phyloP scores from a whole-genome alignment of 208 protist genomes.

The Crithidia thermophila region DNA sequence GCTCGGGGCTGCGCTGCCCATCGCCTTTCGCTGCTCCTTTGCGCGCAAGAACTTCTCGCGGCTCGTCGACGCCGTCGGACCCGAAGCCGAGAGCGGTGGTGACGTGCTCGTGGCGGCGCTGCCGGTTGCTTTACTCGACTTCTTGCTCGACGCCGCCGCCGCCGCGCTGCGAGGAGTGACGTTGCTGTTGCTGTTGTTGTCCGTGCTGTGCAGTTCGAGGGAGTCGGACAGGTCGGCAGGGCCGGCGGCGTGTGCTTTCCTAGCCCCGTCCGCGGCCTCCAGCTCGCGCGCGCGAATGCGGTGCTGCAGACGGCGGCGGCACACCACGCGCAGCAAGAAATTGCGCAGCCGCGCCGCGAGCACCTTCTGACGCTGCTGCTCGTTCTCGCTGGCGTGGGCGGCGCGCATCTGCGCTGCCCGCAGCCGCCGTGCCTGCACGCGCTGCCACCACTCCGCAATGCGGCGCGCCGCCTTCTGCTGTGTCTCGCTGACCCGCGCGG shows the following conservation, averaged over 20 bases:
- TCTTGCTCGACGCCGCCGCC: no score
- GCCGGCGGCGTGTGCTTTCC: not conserved
- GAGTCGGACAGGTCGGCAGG: not conserved
- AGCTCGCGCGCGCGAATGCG: conserved; percentile 19
- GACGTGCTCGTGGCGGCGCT: not conserved
- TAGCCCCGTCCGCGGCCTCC: not conserved
- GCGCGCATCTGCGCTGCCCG: conserved; percentile 13
- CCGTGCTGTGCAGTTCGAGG: not conserved
- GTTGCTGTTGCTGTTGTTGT: conserved; percentile 18
- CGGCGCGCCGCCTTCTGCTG: conserved; percentile 25
- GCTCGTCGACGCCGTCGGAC: conserved; percentile 24
- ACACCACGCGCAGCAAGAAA: conserved; percentile 38
- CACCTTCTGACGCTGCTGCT: conserved; percentile 30
- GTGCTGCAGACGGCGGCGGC: conserved; percentile 34
- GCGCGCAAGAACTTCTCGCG: conserved; percentile 69
- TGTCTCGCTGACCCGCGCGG: not conserved
- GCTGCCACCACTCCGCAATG: conserved; percentile 35
- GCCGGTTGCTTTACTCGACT: no score
- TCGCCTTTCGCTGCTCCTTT: conserved; percentile 61
- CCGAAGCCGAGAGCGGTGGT: not conserved
- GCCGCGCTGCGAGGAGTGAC: not conserved
- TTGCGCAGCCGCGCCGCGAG: conserved; percentile 28
- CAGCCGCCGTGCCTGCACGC: conserved; percentile 10
- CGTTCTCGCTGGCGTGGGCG: conserved; percentile 19
- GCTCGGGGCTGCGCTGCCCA: conserved; percentile 35